Conservation (phyloP, 805 yeast species). For the Starmerella gropengiesseri region DNA sequence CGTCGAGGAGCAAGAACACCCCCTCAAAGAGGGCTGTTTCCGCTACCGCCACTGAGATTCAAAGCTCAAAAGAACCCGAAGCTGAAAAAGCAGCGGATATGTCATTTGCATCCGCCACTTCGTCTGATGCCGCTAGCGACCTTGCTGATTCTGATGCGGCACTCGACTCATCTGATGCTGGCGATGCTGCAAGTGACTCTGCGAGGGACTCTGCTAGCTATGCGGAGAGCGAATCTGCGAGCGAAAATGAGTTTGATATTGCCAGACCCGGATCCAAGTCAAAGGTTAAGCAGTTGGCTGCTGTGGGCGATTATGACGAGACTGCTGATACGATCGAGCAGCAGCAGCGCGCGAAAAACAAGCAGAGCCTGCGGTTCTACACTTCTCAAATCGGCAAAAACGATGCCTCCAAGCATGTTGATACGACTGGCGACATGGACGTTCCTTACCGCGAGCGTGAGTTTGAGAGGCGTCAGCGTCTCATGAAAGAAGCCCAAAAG, state of each 20-base stretch:
- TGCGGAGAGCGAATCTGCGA: too few relatives aligned
- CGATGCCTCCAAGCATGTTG: constrained; percentile 9
- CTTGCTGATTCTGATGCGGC: background rate
- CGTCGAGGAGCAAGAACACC: constrained; percentile 17
- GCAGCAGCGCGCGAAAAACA: constrained; percentile 49
- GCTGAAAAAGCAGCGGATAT: constrained; percentile 7
- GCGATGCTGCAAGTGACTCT: background rate
- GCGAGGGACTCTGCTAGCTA: background rate
- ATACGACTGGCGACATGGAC: constrained; percentile 68
- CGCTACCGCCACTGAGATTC: too few relatives aligned
- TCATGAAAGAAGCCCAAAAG: constrained; percentile 75
- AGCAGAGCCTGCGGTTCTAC: constrained; percentile 81
- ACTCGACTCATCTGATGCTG: background rate
- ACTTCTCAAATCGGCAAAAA: constrained; percentile 93
- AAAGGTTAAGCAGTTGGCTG: constrained; percentile 18
- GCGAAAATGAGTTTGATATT: constrained; percentile 21
- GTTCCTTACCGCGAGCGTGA: constrained; percentile 84
- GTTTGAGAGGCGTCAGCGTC: constrained; percentile 79
- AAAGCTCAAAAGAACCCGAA: constrained; percentile 11
- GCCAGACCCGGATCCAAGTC: constrained; percentile 8
- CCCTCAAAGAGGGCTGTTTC: background rate
- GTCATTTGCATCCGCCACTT: background rate
- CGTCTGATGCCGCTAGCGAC: background rate
- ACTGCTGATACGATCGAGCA: constrained; percentile 66
- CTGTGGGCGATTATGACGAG: constrained; percentile 53